Base-by-base conservation (phyloP, 345 rosid species). In the Sapria himalayana region DNA sequence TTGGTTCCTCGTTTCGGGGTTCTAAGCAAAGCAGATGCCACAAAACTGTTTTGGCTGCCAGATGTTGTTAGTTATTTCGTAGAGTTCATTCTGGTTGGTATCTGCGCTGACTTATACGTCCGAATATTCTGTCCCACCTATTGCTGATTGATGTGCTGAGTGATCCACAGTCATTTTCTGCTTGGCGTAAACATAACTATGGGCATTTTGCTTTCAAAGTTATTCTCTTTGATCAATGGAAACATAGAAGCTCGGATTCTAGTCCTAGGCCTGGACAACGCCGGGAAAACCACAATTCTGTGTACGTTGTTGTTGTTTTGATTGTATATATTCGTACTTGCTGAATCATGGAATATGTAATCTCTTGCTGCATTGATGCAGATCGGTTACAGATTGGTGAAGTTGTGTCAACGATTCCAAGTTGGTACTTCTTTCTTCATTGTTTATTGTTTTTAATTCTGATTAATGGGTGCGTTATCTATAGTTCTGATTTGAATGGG, bases 381-480 rank as follows among this genome's bases (percentile, higher is more conserved):
- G 96, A 79, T 85, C 84, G 94, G 66, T 76, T 81, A 60, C 94
- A 85, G 76, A 85, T 85, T 93, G 96, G 96, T 8, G 96, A 85
- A 65, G 94, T 85, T 41, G 94, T 85, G 29, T 81, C 96, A 15
- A 85, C 94, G 31, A 85, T 85, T 61, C 96, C 96, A 39, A 85
- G 96, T 85, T 44, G 43, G 84, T 71, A 15, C n/a, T 46, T 14
- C 24, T 19, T 56, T 45, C 41, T 42, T 37, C 10, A 11, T 18
- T 33, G 13, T 15, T 2, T 21, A 14, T 7, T 33, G 10, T 4
- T 3, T 49, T 34, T 9, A 19, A 36, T 29, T 20, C 51, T 46
- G 37, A 21, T 35, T 55, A 3, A 2, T 16, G 22, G 33, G 20
- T 43, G 21, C 4, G 3, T 6, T 13, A 4, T 13, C 44, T 25